These are phyloP conservation scores for Plantago elongata DNA, from an alignment of 257 asterid genomes.

Conservation along the genomic window DNA sequence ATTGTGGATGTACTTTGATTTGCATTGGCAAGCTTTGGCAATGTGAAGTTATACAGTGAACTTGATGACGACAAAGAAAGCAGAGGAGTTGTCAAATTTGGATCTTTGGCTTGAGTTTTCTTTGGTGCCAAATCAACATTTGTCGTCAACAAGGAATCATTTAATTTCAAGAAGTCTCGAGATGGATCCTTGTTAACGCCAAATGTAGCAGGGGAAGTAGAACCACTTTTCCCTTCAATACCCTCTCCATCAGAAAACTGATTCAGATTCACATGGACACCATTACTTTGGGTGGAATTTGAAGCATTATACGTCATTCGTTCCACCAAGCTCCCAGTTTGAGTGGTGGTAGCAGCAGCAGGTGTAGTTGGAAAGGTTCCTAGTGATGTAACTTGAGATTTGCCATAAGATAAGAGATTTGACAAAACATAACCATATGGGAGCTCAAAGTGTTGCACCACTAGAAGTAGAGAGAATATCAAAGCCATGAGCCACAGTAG, in stretches of 20 bases:
- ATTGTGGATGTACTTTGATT: conserved; percentile 1
- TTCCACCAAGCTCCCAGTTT: conserved; percentile 3
- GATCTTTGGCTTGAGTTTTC: not conserved
- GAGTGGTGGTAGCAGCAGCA: conserved; percentile 8
- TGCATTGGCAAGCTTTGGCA: conserved; percentile 1
- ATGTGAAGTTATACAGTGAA: not conserved
- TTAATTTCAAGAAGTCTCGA: conserved; percentile 14
- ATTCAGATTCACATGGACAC: too few relatives aligned
- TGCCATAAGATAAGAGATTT: conserved; percentile 30
- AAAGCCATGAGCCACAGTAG: conserved; percentile 44
- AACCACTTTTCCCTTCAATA: too few relatives aligned
- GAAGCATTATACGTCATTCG: too few relatives aligned
- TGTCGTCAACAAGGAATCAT: not conserved
- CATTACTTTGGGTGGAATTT: too few relatives aligned
- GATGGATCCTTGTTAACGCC: conserved; percentile 13
- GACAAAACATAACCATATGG: conserved; percentile 50
- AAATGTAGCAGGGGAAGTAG: conserved; percentile 7
- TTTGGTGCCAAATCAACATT: conserved; percentile 13
- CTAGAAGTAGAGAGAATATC: conserved; percentile 37
- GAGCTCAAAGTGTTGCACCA: conserved; percentile 52
- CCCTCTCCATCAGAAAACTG: too few relatives aligned
- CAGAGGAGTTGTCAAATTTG: conserved; percentile 2
- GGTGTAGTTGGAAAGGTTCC: not conserved
- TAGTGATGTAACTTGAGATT: conserved; percentile 22
- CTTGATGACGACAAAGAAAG: not conserved